These are phyloP conservation scores for Gyromitra esculenta DNA, from an alignment of 2,329 filamentous ascomycete genomes.

Conservation along the genomic window DNA sequence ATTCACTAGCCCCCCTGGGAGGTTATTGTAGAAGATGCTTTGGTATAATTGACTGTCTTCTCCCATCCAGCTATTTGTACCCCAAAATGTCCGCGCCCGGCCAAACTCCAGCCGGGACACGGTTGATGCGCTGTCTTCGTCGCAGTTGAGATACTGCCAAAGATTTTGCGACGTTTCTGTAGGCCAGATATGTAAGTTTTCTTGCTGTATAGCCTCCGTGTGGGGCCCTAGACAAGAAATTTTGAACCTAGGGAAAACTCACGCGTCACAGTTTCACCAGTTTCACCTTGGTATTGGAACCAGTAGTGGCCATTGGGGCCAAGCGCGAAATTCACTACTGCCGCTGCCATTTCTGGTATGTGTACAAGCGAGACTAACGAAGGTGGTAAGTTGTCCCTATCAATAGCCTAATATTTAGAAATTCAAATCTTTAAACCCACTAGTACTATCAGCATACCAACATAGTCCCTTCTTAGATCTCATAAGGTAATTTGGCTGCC, in stretches of 20 bases:
- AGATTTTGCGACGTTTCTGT: conserved; percentile 39
- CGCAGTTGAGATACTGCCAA: conserved; percentile 41
- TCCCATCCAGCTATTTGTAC: conserved; percentile 33
- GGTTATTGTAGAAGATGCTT: conserved; percentile 40
- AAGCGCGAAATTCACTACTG: conserved; percentile 37
- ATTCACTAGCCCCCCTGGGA: conserved; percentile 30
- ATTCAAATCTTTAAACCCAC: not conserved
- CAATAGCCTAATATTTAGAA: conserved; percentile 3
- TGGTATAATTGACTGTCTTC: conserved; percentile 32
- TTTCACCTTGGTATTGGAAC: conserved; percentile 45
- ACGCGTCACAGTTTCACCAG: conserved; percentile 32
- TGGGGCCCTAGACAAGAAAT: no score
- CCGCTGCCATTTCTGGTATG: conserved; percentile 35
- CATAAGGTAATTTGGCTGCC: conserved; percentile 45
- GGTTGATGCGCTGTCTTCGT: not conserved
- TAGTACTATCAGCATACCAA: conserved; percentile 26
- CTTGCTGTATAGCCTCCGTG: not conserved
- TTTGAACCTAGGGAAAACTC: not conserved
- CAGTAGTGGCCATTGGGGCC: conserved; percentile 41
- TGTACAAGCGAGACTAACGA: conserved; percentile 29
- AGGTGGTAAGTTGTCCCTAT: conserved; percentile 44
- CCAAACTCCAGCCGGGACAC: conserved; percentile 37
- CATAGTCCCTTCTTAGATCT: conserved; percentile 38
- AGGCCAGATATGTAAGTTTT: conserved; percentile 2
- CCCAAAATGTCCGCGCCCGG: conserved; percentile 36